These are phyloP conservation scores for Psilocybe cyanescens DNA, from an alignment of 768 basidiomycete genomes.

Conservation along the genomic window DNA sequence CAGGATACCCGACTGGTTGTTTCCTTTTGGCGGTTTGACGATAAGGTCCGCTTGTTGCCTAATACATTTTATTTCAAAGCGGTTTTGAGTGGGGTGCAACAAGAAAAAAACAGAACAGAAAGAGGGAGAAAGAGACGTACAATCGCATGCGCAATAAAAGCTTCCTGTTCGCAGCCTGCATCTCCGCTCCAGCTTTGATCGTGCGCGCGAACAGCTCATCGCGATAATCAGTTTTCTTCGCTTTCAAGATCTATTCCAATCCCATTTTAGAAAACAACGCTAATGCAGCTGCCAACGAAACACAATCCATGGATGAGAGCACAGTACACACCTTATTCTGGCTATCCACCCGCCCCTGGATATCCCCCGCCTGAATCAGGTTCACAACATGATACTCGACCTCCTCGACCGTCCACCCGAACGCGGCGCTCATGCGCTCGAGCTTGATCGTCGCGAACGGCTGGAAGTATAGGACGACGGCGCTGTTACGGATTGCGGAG, in stretches of 20 bases:
- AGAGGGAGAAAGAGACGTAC: slow-evolving; percentile 48
- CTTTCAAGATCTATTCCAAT: slow-evolving; percentile 66
- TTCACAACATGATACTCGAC: slow-evolving; percentile 75
- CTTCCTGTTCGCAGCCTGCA: slow-evolving; percentile 75
- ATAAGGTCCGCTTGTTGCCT: slow-evolving; percentile 85
- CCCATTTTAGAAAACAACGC: neutral
- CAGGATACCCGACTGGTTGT: neutral
- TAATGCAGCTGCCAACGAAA: neutral
- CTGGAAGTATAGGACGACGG: slow-evolving; percentile 87
- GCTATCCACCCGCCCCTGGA: slow-evolving; percentile 86
- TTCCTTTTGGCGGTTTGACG: slow-evolving; percentile 64
- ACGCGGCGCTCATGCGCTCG: slow-evolving; percentile 83
- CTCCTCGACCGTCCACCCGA: slow-evolving; percentile 78
- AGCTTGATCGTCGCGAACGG: slow-evolving; percentile 88
- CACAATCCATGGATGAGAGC: neutral
- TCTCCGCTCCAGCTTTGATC: slow-evolving; percentile 71
- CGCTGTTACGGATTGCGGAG: slow-evolving; percentile 72
- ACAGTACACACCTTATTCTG: slow-evolving; percentile 71
- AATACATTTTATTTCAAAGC: neutral
- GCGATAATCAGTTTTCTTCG: slow-evolving; percentile 80
- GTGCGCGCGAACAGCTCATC: slow-evolving; percentile 77
- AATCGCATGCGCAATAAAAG: slow-evolving; percentile 81
- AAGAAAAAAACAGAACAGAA: neutral
- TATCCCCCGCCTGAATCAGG: slow-evolving; percentile 77
- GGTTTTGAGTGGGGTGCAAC: neutral